A percentile compares a stretch with the other conserved stretches of the same genome.
Evolutionary conservation across 2,329 filamentous ascomycete genomes (phyloP).

Genomic region (Aspergillus sp.): DNA sequence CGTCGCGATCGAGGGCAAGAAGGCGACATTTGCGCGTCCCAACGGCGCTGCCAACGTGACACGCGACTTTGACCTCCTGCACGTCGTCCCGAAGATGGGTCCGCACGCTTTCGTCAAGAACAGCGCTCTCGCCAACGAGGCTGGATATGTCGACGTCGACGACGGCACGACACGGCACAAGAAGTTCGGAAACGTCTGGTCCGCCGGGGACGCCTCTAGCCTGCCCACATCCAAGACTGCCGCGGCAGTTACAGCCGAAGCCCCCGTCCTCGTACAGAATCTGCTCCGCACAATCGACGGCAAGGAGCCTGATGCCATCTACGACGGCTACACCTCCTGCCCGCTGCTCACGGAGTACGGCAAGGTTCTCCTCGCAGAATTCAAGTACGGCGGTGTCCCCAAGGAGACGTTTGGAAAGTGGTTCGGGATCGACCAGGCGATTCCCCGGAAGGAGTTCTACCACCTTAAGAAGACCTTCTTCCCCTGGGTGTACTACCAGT

Average conservation of each 20-base stretch:
- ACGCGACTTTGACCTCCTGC: slow-evolving; percentile 59
- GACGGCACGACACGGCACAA: slow-evolving; percentile 58
- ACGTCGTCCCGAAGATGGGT: slow-evolving; percentile 64
- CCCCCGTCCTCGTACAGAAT: slow-evolving; percentile 57
- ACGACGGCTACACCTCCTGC: slow-evolving; percentile 63
- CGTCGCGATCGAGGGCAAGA: slow-evolving; percentile 57
- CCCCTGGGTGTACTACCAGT: slow-evolving; percentile 67
- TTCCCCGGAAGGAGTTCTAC: slow-evolving; percentile 62
- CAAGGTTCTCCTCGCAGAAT: slow-evolving; percentile 67
- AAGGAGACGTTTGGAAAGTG: slow-evolving; percentile 64
- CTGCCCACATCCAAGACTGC: slow-evolving; percentile 63
- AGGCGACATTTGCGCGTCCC: slow-evolving; percentile 54
- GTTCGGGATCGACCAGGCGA: slow-evolving; percentile 62
- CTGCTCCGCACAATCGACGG: slow-evolving; percentile 53
- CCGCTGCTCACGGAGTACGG: slow-evolving; percentile 61
- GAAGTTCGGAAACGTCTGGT: slow-evolving; percentile 63
- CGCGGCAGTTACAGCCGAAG: slow-evolving; percentile 58
- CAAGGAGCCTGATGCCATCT: slow-evolving; percentile 49
- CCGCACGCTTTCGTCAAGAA: slow-evolving; percentile 60
- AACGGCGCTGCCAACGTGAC: slow-evolving; percentile 52
- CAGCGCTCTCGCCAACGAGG: slow-evolving; percentile 59
- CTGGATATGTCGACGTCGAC: slow-evolving; percentile 64
- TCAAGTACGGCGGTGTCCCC: slow-evolving; percentile 66
- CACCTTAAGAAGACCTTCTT: slow-evolving; percentile 70
- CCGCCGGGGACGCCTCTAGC: slow-evolving; percentile 62